Evolutionary conservation across 441 rosid species (phyloP).

Genomic region (Bocquillonia castaneifolia): DNA sequence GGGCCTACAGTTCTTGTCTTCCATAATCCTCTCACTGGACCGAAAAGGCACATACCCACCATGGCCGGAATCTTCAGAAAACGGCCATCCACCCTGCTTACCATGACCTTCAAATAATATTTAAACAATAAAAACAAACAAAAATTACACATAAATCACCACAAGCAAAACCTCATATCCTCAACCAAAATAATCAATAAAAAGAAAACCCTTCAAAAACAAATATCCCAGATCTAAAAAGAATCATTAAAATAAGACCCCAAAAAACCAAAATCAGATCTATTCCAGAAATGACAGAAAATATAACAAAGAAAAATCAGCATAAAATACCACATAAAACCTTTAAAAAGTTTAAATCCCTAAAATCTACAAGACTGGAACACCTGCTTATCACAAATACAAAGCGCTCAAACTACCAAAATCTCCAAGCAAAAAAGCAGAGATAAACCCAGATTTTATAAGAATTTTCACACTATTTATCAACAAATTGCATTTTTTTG

Average conservation of each 20-base stretch:
- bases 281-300: background rate
- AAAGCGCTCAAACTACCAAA: no score
- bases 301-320: background rate
- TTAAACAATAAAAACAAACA: conserved; percentile 25
- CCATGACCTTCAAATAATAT: conserved; percentile 71
- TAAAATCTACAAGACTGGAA: no score
- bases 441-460: no score
- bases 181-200: background rate
- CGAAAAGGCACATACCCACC: conserved; percentile 56
- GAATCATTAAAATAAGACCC: background rate
- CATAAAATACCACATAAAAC: background rate
- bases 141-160: conserved; percentile 27
- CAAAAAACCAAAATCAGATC: background rate
- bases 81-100: conserved; percentile 86
- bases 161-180: conserved; percentile 17
- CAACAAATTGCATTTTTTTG: no score
- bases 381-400: no score
- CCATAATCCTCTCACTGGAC: conserved; percentile 55
- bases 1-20: conserved; percentile 51
- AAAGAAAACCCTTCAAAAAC: background rate
- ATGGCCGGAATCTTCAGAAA: conserved; percentile 62
- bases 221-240: conserved; percentile 19
- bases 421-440: no score
- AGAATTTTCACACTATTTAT: no score
- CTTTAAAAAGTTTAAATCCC: no score